Conservation (phyloP, 2,329 filamentous ascomycete species). For the Ambrosiella xylebori region DNA sequence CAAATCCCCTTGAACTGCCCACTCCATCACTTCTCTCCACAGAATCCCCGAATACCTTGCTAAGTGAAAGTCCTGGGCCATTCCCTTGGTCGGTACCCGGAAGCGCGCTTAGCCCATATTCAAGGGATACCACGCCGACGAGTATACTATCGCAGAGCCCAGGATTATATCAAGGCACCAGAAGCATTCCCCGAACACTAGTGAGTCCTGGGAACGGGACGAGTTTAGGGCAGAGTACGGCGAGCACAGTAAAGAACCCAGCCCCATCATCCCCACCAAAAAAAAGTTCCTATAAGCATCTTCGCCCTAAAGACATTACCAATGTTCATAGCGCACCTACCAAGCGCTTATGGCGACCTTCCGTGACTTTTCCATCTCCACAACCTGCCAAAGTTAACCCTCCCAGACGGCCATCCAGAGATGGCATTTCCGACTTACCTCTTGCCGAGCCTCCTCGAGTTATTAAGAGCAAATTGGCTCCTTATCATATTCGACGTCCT, state of each 20-base stretch:
- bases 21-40: slow-evolving; percentile 45
- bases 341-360: neutral
- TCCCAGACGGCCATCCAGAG: slow-evolving; percentile 48
- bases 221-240: neutral
- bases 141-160: slow-evolving; percentile 64
- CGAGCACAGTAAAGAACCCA: slow-evolving; percentile 21
- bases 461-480: slow-evolving; percentile 45
- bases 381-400: slow-evolving; percentile 17
- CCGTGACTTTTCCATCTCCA: neutral
- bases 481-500: slow-evolving; percentile 30
- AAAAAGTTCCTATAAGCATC: slow-evolving; percentile 23
- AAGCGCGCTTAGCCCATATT: slow-evolving; percentile 33
- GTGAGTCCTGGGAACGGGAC: neutral
- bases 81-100: slow-evolving; percentile 8
- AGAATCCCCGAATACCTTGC: slow-evolving; percentile 51
- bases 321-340: slow-evolving; percentile 28
- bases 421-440: slow-evolving; percentile 48
- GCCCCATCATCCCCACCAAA: slow-evolving; percentile 14
- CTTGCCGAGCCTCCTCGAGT: slow-evolving; percentile 30
- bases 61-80: slow-evolving; percentile 53
- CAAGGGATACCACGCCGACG: slow-evolving; percentile 60
- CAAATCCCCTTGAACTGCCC: slow-evolving; percentile 25
- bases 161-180: slow-evolving; percentile 28
- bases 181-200: neutral
- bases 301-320: slow-evolving; percentile 39